Evolutionary conservation across 163 green algal species (phyloP), one percentile per base, ranked within the genome.

Genomic region (Prototheca stagnorum): DNA sequence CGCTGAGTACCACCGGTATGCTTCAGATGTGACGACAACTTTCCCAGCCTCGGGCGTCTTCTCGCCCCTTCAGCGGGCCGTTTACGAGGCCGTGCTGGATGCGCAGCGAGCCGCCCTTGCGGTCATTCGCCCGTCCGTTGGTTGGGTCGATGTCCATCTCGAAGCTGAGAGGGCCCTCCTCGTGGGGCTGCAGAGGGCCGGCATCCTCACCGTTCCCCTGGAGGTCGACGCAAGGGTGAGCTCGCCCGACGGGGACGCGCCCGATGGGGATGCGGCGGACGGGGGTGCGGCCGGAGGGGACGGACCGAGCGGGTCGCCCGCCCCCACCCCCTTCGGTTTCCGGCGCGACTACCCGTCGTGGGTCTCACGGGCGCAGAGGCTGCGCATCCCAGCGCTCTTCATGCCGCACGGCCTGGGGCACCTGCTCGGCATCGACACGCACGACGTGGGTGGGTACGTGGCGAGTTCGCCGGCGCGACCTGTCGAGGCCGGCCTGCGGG

Each of bases 401-500:
- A 94, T 94, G 85, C 85, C 85, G 5, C 85, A 94, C 35, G 85
- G 79, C 15, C 59, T 95, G 47, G 86, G 86, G 4, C 85, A 95
- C 61, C 62, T 94, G 21, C 61, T 95, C 44, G 86, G 85, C 22
- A 59, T 94, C 6, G 72, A 93, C 55, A 92, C 80, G 0, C 85
- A 95, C 45, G 86, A 95, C 48, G 86, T 95, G 42, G 86, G 86
- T 11, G 85, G 86, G 4, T 95, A 92, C 57, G 40, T 45, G 3
- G 39, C 57, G 3, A 53, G 46, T 22, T 34, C 34, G 4, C 73
- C 73, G 0, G 12, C 52, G 3, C 67, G 77, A 20, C 56, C 54
- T 25, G 8, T 61, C 11, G 44, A 56, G n/a, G 75, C 81, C 16
- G 83, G 84, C 25, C 69, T 77, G 25, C 64, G 59, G 20, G 64